Evolutionary conservation across 176 grass and related monocot genomes (phyloP), one percentile per base, ranked within the genome.

Genomic region (Phragmites australis): DNA sequence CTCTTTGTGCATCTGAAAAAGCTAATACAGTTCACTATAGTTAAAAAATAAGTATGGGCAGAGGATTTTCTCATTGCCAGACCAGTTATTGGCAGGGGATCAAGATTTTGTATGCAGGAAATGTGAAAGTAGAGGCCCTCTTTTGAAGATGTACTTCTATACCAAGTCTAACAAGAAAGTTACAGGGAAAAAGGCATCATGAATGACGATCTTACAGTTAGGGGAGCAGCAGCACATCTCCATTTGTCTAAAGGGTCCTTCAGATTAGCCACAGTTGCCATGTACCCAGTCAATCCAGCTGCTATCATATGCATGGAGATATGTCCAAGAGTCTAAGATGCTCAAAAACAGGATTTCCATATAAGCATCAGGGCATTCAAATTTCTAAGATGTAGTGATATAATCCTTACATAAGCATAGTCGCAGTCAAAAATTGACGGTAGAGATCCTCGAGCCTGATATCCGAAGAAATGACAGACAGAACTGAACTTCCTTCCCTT

Each of bases 401-500:
- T 19, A 59, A 37, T 43, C 21, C 86, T 56, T 78, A 94, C 92
- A 84, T 94, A 91, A 75, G 88, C 92, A 43, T 94, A 94, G 46
- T 87, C 76, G 1, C 92, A 94, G 63, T 94, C 92, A 59, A 94
- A 94, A 41, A 89, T 91, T 30, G 92, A 94, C 0, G 92, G 92
- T 13, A 87, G 22, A 17, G 92, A 94, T 52, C 92, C 88, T 47
- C 88, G 83, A 81, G 88, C 92, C 52, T 94, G 88, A 75, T 91
- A 91, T 77, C 92, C 88, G 31, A 91, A 94, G 76, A 94, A 91
- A 80, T 94, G 92, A 45, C 92, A 94, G 3, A 94, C 87, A 6
- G 88, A 79, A 65, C 87, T 91, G 66, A 94, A 94, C 37, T 91
- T 94, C 81, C 79, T 94, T 72, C 88, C 92, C 74, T 84, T 87